Conservation (phyloP, 2,329 filamentous ascomycete genomes). For the Stachybotrys echinatus region DNA sequence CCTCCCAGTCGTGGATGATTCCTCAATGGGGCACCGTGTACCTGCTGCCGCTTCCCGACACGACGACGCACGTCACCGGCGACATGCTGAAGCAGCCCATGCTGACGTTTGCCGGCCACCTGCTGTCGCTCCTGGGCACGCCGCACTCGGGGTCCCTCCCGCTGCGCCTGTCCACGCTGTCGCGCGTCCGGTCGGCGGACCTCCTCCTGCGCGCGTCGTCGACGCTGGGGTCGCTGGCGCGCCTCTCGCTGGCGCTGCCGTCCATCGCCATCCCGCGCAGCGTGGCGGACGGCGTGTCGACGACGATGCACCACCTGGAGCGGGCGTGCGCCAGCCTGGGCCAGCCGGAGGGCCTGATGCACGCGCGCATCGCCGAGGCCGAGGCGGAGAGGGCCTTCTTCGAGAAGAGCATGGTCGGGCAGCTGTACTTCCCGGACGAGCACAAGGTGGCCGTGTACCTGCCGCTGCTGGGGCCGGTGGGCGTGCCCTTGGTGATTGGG, state of each 20-base stretch:
- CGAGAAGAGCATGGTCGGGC: conserved; percentile 97
- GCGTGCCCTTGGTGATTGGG: conserved; percentile 82
- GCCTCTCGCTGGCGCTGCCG: conserved; percentile 75
- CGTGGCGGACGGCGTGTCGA: conserved; percentile 80
- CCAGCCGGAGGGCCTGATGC: conserved; percentile 61
- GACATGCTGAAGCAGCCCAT: conserved; percentile 72
- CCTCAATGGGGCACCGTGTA: conserved; percentile 86
- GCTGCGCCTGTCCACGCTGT: conserved; percentile 76
- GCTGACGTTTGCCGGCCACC: conserved; percentile 84
- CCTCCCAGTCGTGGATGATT: conserved; percentile 74
- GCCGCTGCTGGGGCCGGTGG: conserved; percentile 83
- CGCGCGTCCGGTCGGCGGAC: conserved; percentile 79
- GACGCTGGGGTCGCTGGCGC: conserved; percentile 86
- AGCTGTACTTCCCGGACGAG: conserved; percentile 97
- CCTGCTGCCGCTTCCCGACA: conserved; percentile 44
- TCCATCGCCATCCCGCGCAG: conserved; percentile 87
- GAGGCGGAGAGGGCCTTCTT: conserved; percentile 95
- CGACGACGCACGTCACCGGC: conserved; percentile 49
- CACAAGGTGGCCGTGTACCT: conserved; percentile 97
- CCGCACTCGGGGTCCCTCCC: conserved; percentile 80
- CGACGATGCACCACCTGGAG: conserved; percentile 72
- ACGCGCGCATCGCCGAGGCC: conserved; percentile 78
- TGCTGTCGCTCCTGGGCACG: conserved; percentile 81
- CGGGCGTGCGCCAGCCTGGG: conserved; percentile 70
- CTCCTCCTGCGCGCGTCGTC: conserved; percentile 86